These are phyloP conservation scores for Mortierella sp. DNA, from an alignment of 371 early-diverging fungal genomes.

Conservation along the genomic window DNA sequence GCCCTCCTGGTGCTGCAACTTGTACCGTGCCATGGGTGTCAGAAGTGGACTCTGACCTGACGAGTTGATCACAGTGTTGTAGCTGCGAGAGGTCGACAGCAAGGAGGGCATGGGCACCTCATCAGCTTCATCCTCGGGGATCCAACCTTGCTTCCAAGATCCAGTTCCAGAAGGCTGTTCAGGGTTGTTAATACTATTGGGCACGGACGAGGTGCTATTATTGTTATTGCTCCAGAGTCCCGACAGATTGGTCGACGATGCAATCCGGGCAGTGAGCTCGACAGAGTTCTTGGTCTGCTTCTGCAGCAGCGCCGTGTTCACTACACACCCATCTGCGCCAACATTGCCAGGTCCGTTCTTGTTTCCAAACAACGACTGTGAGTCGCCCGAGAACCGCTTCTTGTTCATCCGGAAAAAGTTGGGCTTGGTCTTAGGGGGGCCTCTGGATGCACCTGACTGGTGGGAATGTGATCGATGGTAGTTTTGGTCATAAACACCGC, in stretches of 20 bases:
- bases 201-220: neutral
- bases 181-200: slow-evolving; percentile 22
- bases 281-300: slow-evolving; percentile 34
- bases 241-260: slow-evolving; percentile 29
- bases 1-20: slow-evolving; percentile 45
- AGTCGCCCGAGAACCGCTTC: slow-evolving; percentile 52
- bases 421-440: slow-evolving; percentile 37
- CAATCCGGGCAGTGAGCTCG: slow-evolving; percentile 45
- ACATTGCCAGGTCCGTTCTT: slow-evolving; percentile 25
- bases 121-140: slow-evolving; percentile 43
- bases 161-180: slow-evolving; percentile 35
- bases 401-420: slow-evolving; percentile 50
- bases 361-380: slow-evolving; percentile 30
- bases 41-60: slow-evolving; percentile 33
- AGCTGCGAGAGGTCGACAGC: slow-evolving; percentile 40
- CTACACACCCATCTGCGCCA: slow-evolving; percentile 37
- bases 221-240: slow-evolving; percentile 29
- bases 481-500: slow-evolving; percentile 25
- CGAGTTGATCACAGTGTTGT: slow-evolving; percentile 12
- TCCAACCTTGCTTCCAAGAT: slow-evolving; percentile 55
- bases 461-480: slow-evolving; percentile 35
- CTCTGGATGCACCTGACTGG: slow-evolving; percentile 2
- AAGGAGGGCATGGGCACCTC: slow-evolving; percentile 38
- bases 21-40: slow-evolving; percentile 46
- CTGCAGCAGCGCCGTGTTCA: slow-evolving; percentile 43